These are phyloP conservation scores for Xylariaceae sp. DNA, from an alignment of 2,329 filamentous ascomycete genomes.

Conservation along the genomic window DNA sequence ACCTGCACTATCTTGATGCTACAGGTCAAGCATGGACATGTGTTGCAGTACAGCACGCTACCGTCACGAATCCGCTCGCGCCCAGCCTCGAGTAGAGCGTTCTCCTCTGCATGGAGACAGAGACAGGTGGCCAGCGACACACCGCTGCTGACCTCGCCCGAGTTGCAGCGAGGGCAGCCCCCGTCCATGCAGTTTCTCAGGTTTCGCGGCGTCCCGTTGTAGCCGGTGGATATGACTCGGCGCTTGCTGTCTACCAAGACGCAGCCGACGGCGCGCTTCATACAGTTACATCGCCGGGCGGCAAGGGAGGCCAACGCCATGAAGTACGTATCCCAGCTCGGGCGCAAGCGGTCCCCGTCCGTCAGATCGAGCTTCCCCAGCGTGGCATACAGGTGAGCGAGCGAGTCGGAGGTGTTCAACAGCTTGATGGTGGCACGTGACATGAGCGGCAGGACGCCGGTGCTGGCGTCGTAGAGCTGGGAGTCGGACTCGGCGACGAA, in stretches of 20 bases:
- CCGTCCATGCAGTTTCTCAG: conserved; percentile 88
- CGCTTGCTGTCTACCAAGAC: conserved; percentile 77
- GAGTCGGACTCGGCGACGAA: conserved; percentile 60
- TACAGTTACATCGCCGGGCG: conserved; percentile 88
- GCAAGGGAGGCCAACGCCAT: conserved; percentile 94
- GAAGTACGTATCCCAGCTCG: conserved; percentile 95
- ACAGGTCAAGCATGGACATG: conserved; percentile 93
- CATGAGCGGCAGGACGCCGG: conserved; percentile 69
- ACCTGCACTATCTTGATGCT: conserved; percentile 98
- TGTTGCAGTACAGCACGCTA: conserved; percentile 86
- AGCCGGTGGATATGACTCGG: conserved; percentile 89
- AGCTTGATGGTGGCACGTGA: conserved; percentile 78
- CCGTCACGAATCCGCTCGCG: conserved; percentile 81
- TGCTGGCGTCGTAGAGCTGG: conserved; percentile 64
- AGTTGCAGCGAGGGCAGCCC: conserved; percentile 84
- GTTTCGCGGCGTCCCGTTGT: conserved; percentile 93
- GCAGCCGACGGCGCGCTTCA: conserved; percentile 94
- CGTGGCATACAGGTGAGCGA: conserved; percentile 66
- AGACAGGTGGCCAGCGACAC: conserved; percentile 78
- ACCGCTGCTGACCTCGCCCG: conserved; percentile 61
- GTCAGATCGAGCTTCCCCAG: conserved; percentile 71
- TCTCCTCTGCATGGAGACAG: conserved; percentile 97
- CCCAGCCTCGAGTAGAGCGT: conserved; percentile 89
- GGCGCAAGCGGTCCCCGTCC: conserved; percentile 73
- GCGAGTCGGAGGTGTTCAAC: conserved; percentile 72